Percentiles rank a stretch among this genome's conserved stretches.
These are phyloP conservation scores for Posidonia oceanica DNA, from an alignment of 116 monocot species.

Conservation along the genomic window DNA sequence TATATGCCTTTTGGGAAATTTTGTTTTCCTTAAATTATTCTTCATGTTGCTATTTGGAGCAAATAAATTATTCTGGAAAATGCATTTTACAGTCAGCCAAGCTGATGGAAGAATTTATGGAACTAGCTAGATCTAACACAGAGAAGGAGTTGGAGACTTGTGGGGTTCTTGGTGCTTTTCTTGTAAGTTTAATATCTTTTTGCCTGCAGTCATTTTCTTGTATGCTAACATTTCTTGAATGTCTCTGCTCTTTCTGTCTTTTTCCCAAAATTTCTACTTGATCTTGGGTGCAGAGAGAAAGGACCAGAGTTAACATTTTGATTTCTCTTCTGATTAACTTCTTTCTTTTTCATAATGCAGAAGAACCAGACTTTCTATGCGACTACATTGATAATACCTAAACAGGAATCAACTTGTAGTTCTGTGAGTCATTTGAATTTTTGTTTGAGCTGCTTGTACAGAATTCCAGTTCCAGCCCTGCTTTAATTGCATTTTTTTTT, in stretches of 20 bases:
- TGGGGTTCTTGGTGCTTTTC: slow-evolving; percentile 82
- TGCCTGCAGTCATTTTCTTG: neutral
- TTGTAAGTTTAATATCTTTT: slow-evolving; percentile 40
- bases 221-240: no score
- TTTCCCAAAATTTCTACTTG: neutral
- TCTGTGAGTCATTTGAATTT: slow-evolving; percentile 37
- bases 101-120: slow-evolving; percentile 88
- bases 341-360: slow-evolving; percentile 31
- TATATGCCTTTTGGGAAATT: neutral
- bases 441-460: neutral
- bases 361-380: slow-evolving; percentile 58
- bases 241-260: neutral
- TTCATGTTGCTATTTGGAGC: neutral
- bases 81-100: slow-evolving; percentile 39
- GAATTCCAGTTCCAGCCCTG: neutral
- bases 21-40: neutral
- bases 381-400: slow-evolving; percentile 79
- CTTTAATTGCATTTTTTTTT: neutral
- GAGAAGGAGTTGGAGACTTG: slow-evolving; percentile 82
- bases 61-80: neutral
- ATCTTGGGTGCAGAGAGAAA: neutral
- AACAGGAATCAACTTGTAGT: slow-evolving; percentile 75
- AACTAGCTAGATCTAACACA: slow-evolving; percentile 82
- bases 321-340: neutral
- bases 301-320: neutral